A percentile compares a stretch with the other conserved stretches of the same genome.
Evolutionary conservation across 208 protist genomes (phyloP).

Genomic region (Kentomonas sorsogonicus): DNA sequence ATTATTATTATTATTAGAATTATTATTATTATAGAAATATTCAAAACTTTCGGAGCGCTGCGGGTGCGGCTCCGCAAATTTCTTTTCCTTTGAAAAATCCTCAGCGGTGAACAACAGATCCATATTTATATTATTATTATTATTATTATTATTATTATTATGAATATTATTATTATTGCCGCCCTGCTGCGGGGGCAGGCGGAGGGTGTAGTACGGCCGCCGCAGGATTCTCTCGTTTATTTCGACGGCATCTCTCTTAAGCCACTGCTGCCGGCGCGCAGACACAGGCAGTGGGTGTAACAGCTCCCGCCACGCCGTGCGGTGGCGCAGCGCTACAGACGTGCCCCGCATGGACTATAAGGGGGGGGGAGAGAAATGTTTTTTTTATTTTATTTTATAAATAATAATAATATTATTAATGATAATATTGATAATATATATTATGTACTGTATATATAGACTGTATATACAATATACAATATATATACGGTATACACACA

Average conservation of each 20-base stretch:
- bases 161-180: not conserved
- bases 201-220: conserved; percentile 82
- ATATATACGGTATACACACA: too few species aligned
- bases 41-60: too few species aligned
- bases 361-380: conserved; percentile 1
- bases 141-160: not conserved
- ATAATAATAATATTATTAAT: too few species aligned
- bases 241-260: conserved; percentile 83
- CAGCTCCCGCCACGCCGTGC: conserved; percentile 84
- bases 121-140: too few species aligned
- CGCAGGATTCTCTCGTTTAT: conserved; percentile 74
- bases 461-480: too few species aligned
- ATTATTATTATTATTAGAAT: too few species aligned
- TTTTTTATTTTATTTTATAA: conserved; percentile 2
- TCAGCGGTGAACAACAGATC: not conserved
- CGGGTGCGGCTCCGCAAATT: conserved; percentile 21
- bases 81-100: conserved; percentile 8
- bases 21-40: too few species aligned
- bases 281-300: conserved; percentile 65
- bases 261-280: conserved; percentile 67
- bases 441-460: not conserved
- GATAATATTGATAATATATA: conserved; percentile 7
- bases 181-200: conserved; percentile 32
- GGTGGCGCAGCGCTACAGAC: conserved; percentile 29
- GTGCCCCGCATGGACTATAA: conserved; percentile 35